These are phyloP conservation scores for Fraxinus platypoda DNA, from an alignment of 305 asterid genomes.

Conservation along the genomic window DNA sequence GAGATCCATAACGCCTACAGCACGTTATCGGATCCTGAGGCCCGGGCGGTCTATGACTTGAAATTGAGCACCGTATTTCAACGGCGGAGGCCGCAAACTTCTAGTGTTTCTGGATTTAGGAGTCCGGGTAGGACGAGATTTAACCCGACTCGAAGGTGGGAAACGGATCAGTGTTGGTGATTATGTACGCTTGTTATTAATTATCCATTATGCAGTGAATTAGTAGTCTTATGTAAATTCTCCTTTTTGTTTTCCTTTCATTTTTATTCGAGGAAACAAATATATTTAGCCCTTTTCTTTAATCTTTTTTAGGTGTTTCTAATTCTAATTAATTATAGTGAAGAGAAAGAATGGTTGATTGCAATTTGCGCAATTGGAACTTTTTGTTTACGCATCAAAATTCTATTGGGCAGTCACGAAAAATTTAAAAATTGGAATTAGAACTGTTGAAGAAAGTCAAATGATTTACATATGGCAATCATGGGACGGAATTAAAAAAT, in stretches of 20 bases:
- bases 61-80: constrained; percentile 33
- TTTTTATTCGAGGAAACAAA: constrained; percentile 13
- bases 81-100: constrained; percentile 12
- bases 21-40: constrained; percentile 73
- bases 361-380: no score
- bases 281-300: no score
- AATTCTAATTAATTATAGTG: no score
- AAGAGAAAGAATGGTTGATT: no score
- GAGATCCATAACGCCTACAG: constrained; percentile 76
- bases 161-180: constrained; percentile 98
- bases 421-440: no score
- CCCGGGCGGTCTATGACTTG: constrained; percentile 64
- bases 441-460: no score
- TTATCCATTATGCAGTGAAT: constrained; percentile 5
- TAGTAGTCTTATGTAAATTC: constrained; percentile 24
- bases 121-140: constrained; percentile 36
- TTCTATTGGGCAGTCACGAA: no score
- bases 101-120: constrained; percentile 24
- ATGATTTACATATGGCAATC: no score
- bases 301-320: no score
- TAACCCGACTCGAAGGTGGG: constrained; percentile 77
- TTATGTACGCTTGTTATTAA: not conserved
- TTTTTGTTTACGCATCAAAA: no score
- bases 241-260: constrained; percentile 3
- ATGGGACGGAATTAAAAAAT: no score